Conservation (phyloP, 2,329 filamentous ascomycete genomes). For the Rutstroemia sydowiana region DNA sequence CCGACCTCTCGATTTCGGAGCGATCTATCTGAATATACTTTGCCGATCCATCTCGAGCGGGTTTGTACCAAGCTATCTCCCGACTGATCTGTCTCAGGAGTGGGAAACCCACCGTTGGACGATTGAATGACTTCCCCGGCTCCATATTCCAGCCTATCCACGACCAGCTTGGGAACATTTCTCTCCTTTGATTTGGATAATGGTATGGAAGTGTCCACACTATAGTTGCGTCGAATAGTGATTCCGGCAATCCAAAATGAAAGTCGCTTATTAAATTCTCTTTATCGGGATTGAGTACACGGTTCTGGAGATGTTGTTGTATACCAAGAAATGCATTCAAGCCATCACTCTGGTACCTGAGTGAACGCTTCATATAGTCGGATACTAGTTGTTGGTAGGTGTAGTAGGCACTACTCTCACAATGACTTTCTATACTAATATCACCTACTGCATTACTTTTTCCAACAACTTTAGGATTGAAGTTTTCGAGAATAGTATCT, state of each 20-base stretch:
- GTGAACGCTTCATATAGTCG: not conserved
- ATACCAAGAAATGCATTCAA: slow-evolving; percentile 3
- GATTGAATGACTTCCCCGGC: not conserved
- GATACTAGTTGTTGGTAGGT: not conserved
- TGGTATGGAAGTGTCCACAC: not conserved
- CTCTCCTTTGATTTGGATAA: slow-evolving; percentile 1
- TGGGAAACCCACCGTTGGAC: not conserved
- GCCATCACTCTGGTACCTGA: not conserved
- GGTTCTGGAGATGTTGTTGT: not conserved
- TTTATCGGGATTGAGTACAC: not conserved
- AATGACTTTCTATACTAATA: not conserved
- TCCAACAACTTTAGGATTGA: not conserved
- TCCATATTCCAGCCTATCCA: slow-evolving; percentile 7
- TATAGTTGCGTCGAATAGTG: not conserved
- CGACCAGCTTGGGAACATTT: slow-evolving; percentile 5
- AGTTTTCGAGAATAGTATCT: not conserved
- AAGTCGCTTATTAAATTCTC: not conserved
- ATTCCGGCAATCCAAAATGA: slow-evolving; percentile 1
- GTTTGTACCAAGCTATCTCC: slow-evolving; percentile 2
- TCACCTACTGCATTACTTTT: not conserved
- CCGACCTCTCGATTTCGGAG: not conserved
- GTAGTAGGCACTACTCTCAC: not conserved
- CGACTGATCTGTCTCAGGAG: not conserved
- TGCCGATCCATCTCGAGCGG: not conserved
- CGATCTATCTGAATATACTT: not conserved